A percentile compares a stretch with the other conserved stretches of the same genome.
phyloP scores from a whole-genome alignment of 2,329 filamentous ascomycete species.

The Phaeosphaeriaceae sp. region DNA sequence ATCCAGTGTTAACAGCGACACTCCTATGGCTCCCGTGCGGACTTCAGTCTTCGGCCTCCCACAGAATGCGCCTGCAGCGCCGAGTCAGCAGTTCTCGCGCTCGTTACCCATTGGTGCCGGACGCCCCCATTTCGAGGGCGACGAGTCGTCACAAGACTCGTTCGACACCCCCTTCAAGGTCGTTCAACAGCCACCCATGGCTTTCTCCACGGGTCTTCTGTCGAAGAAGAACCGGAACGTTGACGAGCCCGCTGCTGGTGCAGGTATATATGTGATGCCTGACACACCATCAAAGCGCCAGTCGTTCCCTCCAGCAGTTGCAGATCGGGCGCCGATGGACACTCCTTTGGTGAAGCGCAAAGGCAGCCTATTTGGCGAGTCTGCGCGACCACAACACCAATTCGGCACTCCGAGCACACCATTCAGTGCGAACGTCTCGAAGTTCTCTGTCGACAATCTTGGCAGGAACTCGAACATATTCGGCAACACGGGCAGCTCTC shows the following conservation, averaged over 20 bases:
- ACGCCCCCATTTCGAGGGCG: conserved; percentile 58
- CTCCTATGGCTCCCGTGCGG: conserved; percentile 51
- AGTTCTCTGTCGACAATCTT: conserved; percentile 72
- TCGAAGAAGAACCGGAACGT: conserved; percentile 88
- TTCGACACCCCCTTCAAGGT: conserved; percentile 83
- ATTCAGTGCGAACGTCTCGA: conserved; percentile 69
- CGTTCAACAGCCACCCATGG: conserved; percentile 74
- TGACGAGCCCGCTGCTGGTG: conserved; percentile 65
- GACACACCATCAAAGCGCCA: conserved; percentile 97
- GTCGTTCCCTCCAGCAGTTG: conserved; percentile 70
- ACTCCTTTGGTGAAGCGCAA: conserved; percentile 50
- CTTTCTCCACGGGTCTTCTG: conserved; percentile 85
- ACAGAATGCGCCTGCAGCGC: conserved; percentile 18
- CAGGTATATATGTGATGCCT: conserved; percentile 73
- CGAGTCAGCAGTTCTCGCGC: conserved; percentile 66
- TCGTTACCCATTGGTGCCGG: conserved; percentile 74
- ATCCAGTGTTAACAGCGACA: conserved; percentile 74
- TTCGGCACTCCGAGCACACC: conserved; percentile 84
- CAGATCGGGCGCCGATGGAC: conserved; percentile 41
- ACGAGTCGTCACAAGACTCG: conserved; percentile 56
- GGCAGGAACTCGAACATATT: conserved; percentile 69
- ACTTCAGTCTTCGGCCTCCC: conserved; percentile 30
- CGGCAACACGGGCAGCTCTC: conserved; percentile 60
- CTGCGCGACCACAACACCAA: conserved; percentile 70
- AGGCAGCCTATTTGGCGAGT: conserved; percentile 66